phyloP scores from a whole-genome alignment of 176 grass and related monocot species.

The Eragrostis nindensis region DNA sequence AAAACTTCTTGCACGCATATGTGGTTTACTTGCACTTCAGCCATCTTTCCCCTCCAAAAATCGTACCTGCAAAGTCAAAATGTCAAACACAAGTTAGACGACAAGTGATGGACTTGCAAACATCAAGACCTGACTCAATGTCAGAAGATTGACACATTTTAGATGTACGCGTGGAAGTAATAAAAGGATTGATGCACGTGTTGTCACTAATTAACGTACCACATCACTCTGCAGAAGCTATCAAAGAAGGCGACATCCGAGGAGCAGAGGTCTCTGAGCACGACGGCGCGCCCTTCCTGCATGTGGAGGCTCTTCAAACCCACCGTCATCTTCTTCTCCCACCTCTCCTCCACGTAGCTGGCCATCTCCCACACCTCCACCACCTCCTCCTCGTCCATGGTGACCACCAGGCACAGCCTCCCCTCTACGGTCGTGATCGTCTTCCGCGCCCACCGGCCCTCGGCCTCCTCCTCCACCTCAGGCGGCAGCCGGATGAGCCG shows the following conservation, averaged over 20 bases:
- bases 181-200: not conserved
- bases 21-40: constrained; percentile 21
- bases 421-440: constrained; percentile 32
- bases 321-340: constrained; percentile 42
- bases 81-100: no score
- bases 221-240: constrained; percentile 7
- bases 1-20: constrained; percentile 26
- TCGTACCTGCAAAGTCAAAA: constrained; percentile 25
- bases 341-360: not conserved
- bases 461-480: constrained; percentile 2
- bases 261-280: constrained; percentile 36
- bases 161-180: no score
- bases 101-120: no score
- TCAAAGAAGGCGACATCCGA: constrained; percentile 17
- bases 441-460: constrained; percentile 25
- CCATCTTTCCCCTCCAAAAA: constrained; percentile 17
- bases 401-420: constrained; percentile 39
- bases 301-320: constrained; percentile 17
- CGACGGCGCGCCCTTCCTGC: not conserved
- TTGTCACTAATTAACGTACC: not conserved
- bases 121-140: no score
- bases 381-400: not conserved
- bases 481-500: constrained; percentile 33
- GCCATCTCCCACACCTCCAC: constrained; percentile 36
- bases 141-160: no score